Percentiles rank a stretch among this genome's conserved stretches.
Conservation (phyloP, 1,139 yeast genomes). For the Taphrina communis region DNA sequence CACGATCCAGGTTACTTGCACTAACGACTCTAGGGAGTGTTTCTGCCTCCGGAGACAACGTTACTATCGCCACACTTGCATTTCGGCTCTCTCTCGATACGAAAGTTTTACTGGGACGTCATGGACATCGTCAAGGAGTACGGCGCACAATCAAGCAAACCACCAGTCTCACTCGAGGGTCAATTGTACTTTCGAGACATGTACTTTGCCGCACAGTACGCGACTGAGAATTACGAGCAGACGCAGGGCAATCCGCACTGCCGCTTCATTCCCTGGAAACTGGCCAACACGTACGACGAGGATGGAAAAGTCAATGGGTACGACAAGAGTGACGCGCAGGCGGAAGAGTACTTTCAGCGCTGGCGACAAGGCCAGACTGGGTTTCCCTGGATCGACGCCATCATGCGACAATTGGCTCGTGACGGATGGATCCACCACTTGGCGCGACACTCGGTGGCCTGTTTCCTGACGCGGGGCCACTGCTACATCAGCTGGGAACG, state of each 20-base stretch:
- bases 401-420: conserved; percentile 38
- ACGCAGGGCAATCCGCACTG: conserved; percentile 37
- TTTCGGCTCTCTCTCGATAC: conserved; percentile 36
- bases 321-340: conserved; percentile 24
- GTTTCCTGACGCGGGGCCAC: conserved; percentile 41
- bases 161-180: conserved; percentile 35
- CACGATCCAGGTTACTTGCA: no score
- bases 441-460: conserved; percentile 40
- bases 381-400: conserved; percentile 41
- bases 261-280: conserved; percentile 39
- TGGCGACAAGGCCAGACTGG: conserved; percentile 40
- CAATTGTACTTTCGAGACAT: conserved; percentile 39
- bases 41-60: conserved; percentile 39
- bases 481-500: conserved; percentile 40
- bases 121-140: conserved; percentile 32
- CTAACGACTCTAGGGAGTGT: conserved; percentile 16
- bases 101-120: conserved; percentile 37
- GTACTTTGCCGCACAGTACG: conserved; percentile 41
- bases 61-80: conserved; percentile 39
- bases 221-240: conserved; percentile 28
- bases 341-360: conserved; percentile 34
- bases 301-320: conserved; percentile 15
- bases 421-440: conserved; percentile 42
- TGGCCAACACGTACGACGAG: conserved; percentile 27
- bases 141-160: conserved; percentile 30